These are phyloP conservation scores for Amanita exitialis DNA, from an alignment of 768 basidiomycete genomes.

Conservation along the genomic window DNA sequence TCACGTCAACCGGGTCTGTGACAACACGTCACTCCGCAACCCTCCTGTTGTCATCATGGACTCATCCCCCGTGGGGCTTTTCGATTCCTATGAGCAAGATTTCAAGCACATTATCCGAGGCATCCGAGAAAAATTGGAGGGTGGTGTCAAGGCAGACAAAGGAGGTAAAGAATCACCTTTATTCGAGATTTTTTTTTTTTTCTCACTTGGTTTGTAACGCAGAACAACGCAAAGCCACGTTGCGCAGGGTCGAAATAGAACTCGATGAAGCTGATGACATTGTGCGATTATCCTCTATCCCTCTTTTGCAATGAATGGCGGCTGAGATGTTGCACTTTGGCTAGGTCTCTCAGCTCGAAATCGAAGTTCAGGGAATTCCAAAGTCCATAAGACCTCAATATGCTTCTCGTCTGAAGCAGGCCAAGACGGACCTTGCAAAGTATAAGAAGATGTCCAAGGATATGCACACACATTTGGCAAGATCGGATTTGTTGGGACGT, in stretches of 20 bases:
- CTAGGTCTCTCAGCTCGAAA: conserved; percentile 92
- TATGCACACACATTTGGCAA: conserved; percentile 49
- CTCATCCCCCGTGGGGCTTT: conserved; percentile 57
- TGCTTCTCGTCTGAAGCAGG: conserved; percentile 50
- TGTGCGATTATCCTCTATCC: conserved; percentile 32
- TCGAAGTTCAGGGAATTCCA: conserved; percentile 88
- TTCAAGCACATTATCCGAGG: conserved; percentile 61
- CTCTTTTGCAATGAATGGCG: not conserved
- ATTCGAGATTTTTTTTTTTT: not conserved
- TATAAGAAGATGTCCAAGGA: conserved; percentile 77
- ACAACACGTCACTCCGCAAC: not conserved
- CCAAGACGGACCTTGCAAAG: conserved; percentile 61
- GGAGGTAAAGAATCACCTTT: conserved; percentile 43
- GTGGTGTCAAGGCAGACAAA: conserved; percentile 49
- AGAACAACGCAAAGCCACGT: conserved; percentile 77
- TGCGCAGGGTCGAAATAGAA: conserved; percentile 79
- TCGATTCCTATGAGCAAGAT: conserved; percentile 79
- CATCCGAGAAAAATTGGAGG: conserved; percentile 70
- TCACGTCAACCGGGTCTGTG: too few species aligned
- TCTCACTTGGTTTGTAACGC: not conserved
- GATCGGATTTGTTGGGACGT: conserved; percentile 49
- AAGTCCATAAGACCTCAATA: conserved; percentile 70
- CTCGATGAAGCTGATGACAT: conserved; percentile 94
- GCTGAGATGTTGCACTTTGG: not conserved
- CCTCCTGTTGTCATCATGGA: conserved; percentile 37